Percentiles rank a stretch among this genome's conserved stretches.
Evolutionary conservation across 2,329 filamentous ascomycete genomes (phyloP).

Genomic region (Ophiostoma angusticollis): DNA sequence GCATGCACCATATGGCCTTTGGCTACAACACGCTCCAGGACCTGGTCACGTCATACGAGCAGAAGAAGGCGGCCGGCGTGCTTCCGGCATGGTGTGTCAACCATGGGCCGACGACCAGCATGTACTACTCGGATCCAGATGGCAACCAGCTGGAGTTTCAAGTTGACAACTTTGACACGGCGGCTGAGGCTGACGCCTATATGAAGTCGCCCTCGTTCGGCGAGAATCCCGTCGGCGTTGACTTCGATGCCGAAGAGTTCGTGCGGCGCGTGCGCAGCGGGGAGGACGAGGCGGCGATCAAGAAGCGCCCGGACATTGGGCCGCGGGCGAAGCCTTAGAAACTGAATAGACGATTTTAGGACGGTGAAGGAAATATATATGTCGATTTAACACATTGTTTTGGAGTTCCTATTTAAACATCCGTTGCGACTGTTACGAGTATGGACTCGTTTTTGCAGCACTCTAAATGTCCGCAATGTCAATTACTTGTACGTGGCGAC

Average conservation of each 20-base stretch:
- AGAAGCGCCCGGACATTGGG: background rate
- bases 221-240: constrained; percentile 30
- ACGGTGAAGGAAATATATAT: too few species aligned
- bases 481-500: too few species aligned
- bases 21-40: constrained; percentile 23
- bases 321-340: too few species aligned
- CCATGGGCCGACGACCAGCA: constrained; percentile 32
- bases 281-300: constrained; percentile 11
- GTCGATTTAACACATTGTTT: too few species aligned
- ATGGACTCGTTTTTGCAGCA: too few species aligned
- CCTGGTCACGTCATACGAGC: constrained; percentile 23
- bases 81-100: constrained; percentile 30
- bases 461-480: too few species aligned
- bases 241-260: constrained; percentile 32
- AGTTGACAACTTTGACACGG: constrained; percentile 28
- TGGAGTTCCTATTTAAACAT: too few species aligned
- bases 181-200: constrained; percentile 24
- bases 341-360: too few species aligned
- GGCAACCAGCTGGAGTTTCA: constrained; percentile 34
- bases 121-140: constrained; percentile 37
- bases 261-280: constrained; percentile 18
- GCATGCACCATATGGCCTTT: constrained; percentile 31
- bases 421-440: too few species aligned
- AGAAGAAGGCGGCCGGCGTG: constrained; percentile 24
- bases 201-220: constrained; percentile 25